Evolutionary conservation across 352 stramenopile genomes (phyloP), one percentile per base, ranked within the genome.

Genomic region (Globisporangium viniferum): DNA sequence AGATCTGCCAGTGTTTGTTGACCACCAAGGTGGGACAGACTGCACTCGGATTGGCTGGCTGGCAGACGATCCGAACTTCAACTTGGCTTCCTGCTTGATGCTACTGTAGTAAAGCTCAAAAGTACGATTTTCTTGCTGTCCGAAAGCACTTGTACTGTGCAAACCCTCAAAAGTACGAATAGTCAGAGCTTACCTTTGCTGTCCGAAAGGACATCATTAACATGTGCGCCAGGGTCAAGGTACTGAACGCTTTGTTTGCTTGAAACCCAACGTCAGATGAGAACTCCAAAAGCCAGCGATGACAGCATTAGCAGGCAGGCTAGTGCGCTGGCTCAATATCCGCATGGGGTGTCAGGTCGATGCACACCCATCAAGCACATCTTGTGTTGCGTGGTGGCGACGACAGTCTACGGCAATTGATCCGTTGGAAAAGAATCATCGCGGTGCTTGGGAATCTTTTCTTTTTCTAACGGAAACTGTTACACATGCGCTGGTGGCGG

Each of bases 31-130:
- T 56, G 22, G 49, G 49, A 56, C 49, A 20, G 41, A 31, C 22
- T 3, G 20, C 15, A 33, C 41, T 46, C 6, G 41, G 41, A 22
- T 49, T 49, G 41, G 41, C 5, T 20, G 14, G 41, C 15, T 29
- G 49, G 22, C 49, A 33, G 48, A 55, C 48, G 48, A 55, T 55
- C 48, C 48, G 24, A 55, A 55, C 51, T 57, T 35, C 51, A 57
- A 57, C n/a, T 35, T 35, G 22, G 51, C 51, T 57, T 57, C 51
- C 44, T n/a, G 7, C 6, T 12, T 12, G 15, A 9, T 20, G 5
- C 5, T 57, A 57, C 51, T 10, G n/a, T 57, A 24, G 0, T 9
- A 1, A 5, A 4, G 35, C 10, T 15, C 15, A 35, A 31, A 57
- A 57, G 51, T 57, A 35, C 51, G 51, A 57, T 9, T 20, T 5